phyloP scores from a whole-genome alignment of 495 filamentous ascomycete species.

The Talaromyces liani region DNA sequence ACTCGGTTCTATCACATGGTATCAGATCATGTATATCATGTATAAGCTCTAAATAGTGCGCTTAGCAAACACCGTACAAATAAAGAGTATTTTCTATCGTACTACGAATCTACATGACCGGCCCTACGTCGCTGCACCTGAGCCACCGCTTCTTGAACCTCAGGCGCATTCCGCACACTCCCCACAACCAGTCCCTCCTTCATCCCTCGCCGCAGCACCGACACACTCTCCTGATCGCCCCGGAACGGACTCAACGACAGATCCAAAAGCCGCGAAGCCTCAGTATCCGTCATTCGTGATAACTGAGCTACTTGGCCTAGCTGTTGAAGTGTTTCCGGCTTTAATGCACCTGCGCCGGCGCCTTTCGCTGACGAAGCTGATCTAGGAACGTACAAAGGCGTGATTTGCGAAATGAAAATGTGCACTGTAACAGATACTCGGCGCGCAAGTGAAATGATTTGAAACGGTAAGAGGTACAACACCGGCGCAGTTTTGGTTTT shows the following conservation, averaged over 20 bases:
- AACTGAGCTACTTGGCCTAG: constrained; percentile 35
- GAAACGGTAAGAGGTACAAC: constrained; percentile 76
- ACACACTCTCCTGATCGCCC: constrained; percentile 55
- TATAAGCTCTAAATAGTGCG: neutral
- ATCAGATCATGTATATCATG: neutral
- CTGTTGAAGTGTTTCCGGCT: constrained; percentile 30
- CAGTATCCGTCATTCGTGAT: constrained; percentile 51
- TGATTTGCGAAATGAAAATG: constrained; percentile 82
- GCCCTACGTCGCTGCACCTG: constrained; percentile 50
- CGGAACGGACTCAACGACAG: constrained; percentile 79
- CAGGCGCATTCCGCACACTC: constrained; percentile 62
- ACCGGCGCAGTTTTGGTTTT: constrained; percentile 20
- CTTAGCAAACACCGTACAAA: neutral
- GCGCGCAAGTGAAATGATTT: constrained; percentile 69
- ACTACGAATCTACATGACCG: neutral
- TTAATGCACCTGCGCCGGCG: constrained; percentile 13
- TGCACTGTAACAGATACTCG: constrained; percentile 73
- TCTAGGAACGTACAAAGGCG: constrained; percentile 26
- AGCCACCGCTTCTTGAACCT: constrained; percentile 67
- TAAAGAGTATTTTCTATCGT: neutral
- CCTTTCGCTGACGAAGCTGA: constrained; percentile 18
- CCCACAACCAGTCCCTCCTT: constrained; percentile 73
- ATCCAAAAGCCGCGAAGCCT: constrained; percentile 61
- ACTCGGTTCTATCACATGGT: neutral
- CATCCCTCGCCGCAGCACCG: constrained; percentile 54